Conservation (phyloP, 2,329 filamentous ascomycete species). For the Colletotrichum horii region DNA sequence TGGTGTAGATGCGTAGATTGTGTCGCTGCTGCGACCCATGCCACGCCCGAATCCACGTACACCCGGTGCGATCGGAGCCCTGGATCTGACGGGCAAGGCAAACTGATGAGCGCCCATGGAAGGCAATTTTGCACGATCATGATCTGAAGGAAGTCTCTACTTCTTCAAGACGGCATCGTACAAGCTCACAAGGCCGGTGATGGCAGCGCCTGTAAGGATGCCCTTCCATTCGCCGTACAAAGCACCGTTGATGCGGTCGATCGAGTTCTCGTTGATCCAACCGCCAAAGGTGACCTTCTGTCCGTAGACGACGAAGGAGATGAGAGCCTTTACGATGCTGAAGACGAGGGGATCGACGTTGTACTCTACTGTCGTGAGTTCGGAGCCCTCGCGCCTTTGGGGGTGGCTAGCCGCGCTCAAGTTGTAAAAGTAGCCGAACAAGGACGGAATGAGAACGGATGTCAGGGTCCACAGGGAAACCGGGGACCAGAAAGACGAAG, state of each 20-base stretch:
- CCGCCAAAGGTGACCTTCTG: slow-evolving; percentile 69
- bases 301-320: slow-evolving; percentile 81
- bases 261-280: slow-evolving; percentile 62
- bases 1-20: neutral
- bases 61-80: neutral
- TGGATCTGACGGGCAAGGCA: neutral
- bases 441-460: slow-evolving; percentile 70
- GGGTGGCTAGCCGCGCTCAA: slow-evolving; percentile 62
- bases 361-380: slow-evolving; percentile 48
- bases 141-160: slow-evolving; percentile 35
- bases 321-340: slow-evolving; percentile 84
- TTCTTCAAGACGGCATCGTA: slow-evolving; percentile 81
- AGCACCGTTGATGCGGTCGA: slow-evolving; percentile 67
- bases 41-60: neutral
- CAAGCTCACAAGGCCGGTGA: slow-evolving; percentile 72
- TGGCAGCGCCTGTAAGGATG: slow-evolving; percentile 69
- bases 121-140: neutral
- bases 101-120: neutral
- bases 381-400: slow-evolving; percentile 45
- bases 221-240: slow-evolving; percentile 76
- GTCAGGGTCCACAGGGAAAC: slow-evolving; percentile 79
- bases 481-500: slow-evolving; percentile 82
- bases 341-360: slow-evolving; percentile 86
- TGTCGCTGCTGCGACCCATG: neutral
- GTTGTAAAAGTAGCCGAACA: slow-evolving; percentile 90